A percentile compares a stretch with the other conserved stretches of the same genome.
These are phyloP conservation scores for Rhizophlyctis rosea DNA, from an alignment of 192 early-diverging fungal species.

Conservation along the genomic window DNA sequence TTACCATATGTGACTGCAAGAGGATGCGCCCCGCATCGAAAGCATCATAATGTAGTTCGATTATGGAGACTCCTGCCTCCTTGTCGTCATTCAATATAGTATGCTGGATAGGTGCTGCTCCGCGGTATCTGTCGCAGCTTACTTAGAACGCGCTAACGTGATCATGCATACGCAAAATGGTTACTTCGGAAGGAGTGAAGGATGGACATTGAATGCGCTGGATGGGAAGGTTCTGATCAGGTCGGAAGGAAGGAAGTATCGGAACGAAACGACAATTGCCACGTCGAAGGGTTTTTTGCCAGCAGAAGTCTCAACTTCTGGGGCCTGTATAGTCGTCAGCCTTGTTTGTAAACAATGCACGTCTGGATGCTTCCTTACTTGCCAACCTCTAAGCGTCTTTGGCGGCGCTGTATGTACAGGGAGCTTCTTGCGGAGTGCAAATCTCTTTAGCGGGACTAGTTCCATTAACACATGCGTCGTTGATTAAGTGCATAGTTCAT, in stretches of 20 bases:
- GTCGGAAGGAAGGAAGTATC: slow-evolving; percentile 75
- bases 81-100: slow-evolving; percentile 74
- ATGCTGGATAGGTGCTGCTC: slow-evolving; percentile 85
- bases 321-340: background rate
- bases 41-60: slow-evolving; percentile 71
- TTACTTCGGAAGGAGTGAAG: slow-evolving; percentile 85
- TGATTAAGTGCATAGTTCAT: slow-evolving; percentile 25
- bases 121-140: slow-evolving; percentile 59
- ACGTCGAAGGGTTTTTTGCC: slow-evolving; percentile 62
- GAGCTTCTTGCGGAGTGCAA: slow-evolving; percentile 41
- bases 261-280: slow-evolving; percentile 92
- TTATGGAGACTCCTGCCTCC: slow-evolving; percentile 79
- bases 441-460: slow-evolving; percentile 47
- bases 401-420: slow-evolving; percentile 50
- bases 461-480: slow-evolving; percentile 17
- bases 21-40: slow-evolving; percentile 87
- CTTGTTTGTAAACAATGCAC: no score
- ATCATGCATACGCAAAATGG: background rate
- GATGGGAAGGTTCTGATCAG: slow-evolving; percentile 66
- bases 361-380: no score
- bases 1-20: slow-evolving; percentile 60
- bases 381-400: slow-evolving; percentile 50
- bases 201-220: slow-evolving; percentile 86
- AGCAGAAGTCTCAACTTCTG: slow-evolving; percentile 1
- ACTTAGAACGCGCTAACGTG: background rate